Base-by-base conservation (phyloP, 2,329 filamentous ascomycete genomes). In the Diaporthe vexans region DNA sequence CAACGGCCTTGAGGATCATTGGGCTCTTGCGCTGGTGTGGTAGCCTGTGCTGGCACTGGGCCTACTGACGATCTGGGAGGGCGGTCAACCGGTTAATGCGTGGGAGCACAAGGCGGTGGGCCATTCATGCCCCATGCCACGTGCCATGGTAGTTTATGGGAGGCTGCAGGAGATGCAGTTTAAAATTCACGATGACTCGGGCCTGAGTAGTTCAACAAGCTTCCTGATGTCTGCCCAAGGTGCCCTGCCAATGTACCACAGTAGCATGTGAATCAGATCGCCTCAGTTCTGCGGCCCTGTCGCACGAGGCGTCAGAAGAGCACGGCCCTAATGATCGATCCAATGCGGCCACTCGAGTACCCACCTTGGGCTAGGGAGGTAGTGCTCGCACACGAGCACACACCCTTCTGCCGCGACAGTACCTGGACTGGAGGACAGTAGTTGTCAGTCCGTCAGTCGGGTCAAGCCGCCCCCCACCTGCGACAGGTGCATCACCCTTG, bases 31-130 rank as follows among this genome's bases (percentile, higher is more conserved):
- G 92, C 85, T 98, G 96, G 89, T 96, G 89, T 98, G 97, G 88
- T 98, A 99, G 88, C 98, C 97, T 73, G 95, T 98, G 77, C 97
- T 92, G 76, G 94, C 94, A 84, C 98, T 98, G 80, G 97, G 97
- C 17, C 97, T 97, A 82, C 97, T 97, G 76, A 99, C 95, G 79
- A 98, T 95, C 93, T 92, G 77, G 11, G 21, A 17, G 11, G 48
- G 48, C 21, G 56, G 24, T 65, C 17, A 17, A 68, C 52, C 24
- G 19, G 43, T 43, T 15, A 13, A 46, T 37, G 71, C 56, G 70
- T 65, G 54, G 35, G 24, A 19, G 15, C 35, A 8, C 46, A 24
- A n/a, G 35, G 40, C 4, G 40, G 10, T 46, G 43, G 35, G 7
- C 26, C 4, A 40, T 37, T n/a, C 24, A 48, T 65, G 63, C 26